Percentiles rank a stretch among this genome's conserved stretches.
Evolutionary conservation across 495 filamentous ascomycete genomes (phyloP).

Genomic region (Thozetella sp.): DNA sequence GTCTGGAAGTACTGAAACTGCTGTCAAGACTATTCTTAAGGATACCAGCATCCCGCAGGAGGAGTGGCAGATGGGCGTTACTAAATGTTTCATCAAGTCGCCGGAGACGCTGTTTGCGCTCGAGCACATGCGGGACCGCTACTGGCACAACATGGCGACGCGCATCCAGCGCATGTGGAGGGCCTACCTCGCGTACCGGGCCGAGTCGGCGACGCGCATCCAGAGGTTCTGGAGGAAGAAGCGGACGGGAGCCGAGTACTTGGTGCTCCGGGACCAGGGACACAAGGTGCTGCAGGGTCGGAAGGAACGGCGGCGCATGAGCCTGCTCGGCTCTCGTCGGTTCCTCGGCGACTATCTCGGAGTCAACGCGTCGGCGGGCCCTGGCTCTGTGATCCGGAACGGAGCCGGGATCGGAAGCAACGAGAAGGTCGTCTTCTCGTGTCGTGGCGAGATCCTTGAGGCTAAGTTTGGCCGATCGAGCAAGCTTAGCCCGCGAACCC

Average conservation of each 20-base stretch:
- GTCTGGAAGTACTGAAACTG: slow-evolving; percentile 82
- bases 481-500: slow-evolving; percentile 82
- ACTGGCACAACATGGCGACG: slow-evolving; percentile 99
- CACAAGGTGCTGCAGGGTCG: slow-evolving; percentile 78
- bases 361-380: slow-evolving; percentile 75
- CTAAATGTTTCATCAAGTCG: slow-evolving; percentile 98
- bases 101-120: slow-evolving; percentile 97
- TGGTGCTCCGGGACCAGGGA: slow-evolving; percentile 88
- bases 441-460: slow-evolving; percentile 82
- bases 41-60: slow-evolving; percentile 93
- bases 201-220: slow-evolving; percentile 90
- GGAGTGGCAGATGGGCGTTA: slow-evolving; percentile 96
- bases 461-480: slow-evolving; percentile 95
- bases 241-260: slow-evolving; percentile 82
- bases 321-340: slow-evolving; percentile 84
- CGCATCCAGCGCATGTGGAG: slow-evolving; percentile 97
- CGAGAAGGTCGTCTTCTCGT: slow-evolving; percentile 85
- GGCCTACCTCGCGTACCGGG: slow-evolving; percentile 89
- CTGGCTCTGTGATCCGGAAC: slow-evolving; percentile 78
- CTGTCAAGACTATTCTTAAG: slow-evolving; percentile 91
- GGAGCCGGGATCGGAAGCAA: slow-evolving; percentile 61
- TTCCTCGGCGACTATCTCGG: slow-evolving; percentile 97
- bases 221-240: slow-evolving; percentile 94
- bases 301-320: slow-evolving; percentile 91
- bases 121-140: slow-evolving; percentile 95